Evolutionary conservation across 306 rosid species (phyloP), one percentile per base, ranked within the genome.

Genomic region (Coriaria nepalensis): DNA sequence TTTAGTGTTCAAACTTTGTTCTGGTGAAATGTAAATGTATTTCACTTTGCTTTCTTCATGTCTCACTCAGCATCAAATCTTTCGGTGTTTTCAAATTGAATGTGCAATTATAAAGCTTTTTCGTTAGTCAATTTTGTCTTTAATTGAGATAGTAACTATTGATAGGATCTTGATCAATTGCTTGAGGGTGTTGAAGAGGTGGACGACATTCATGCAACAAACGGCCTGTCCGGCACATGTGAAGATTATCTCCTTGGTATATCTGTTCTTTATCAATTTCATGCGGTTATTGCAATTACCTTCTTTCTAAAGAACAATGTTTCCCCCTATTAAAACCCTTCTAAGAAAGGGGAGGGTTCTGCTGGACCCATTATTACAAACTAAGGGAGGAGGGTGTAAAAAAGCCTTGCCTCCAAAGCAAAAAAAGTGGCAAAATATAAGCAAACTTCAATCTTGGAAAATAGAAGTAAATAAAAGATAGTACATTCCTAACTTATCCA

Each of bases 161-260:
- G 49, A 65, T 63, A 92, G 98, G 98, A 61, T 63, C 87, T 82
- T 63, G 96, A 85, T 59, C 86, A 78, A 64, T 77, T 92, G 61
- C 82, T 92, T 70, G 87, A 75, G 72, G 94, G 78, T 73, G 72
- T 80, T 33, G 76, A 77, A 33, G 82, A 82, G 63, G 86, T 82
- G 35, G 77, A 61, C 54, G 86, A 70, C 73, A 65, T 79, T 69
- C 76, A 73, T 65, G 86, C 75, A 45, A 56, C 76, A 43, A 69
- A 65, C 62, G 77, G 63, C 47, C 83, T 92, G 66, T 50, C 82
- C 4, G 58, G 66, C 60, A 75, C 79, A 13, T 79, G 71, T 59
- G 93, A 73, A 54, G 96, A 80, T 70, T 82, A 66, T 71, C 80
- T 90, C 64, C 74, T 77, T 58, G 93, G 86, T 90, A 68, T 59